Evolutionary conservation across 805 yeast genomes (phyloP), one percentile per base, ranked within the genome.

Genomic region (Candida alai): DNA sequence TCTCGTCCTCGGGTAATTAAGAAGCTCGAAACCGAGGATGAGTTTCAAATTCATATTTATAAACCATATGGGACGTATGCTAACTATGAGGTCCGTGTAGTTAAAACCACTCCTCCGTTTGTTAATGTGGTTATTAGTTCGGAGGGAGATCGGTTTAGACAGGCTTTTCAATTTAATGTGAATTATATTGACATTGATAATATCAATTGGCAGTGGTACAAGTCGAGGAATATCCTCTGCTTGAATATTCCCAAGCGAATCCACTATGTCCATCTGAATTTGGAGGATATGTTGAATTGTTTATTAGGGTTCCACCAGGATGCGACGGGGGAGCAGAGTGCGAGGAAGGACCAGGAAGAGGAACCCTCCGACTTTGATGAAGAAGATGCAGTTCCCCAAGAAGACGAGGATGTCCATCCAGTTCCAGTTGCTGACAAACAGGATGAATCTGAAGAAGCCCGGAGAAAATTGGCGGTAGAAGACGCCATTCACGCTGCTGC

Each of bases 201-300:
- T n/a, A 59, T 64, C 21, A 54, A 57, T 41, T 62, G 65, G 59
- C 58, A 61, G 36, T 53, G 56, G 47, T 54, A 42, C 37, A 41
- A 42, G 28, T 33, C 46, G 15, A 54, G 54, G 21, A 60, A 58
- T 30, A 53, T 58, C 10, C 57, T 63, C 44, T 60, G 58, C 7
- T 54, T 63, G 42, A 62, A 50, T 29, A 54, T 63, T 19, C 68
- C 68, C 8, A 63, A 63, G 49, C 51, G 58, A 46, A 34, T 44
- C 18, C 54, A 53, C 30, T 49, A 51, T 27, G 54, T 37, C 13
- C 41, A 37, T 37, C 23, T 22, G 14, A 26, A 24, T 20, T 26
- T 37, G 14, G 33, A 37, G 17, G 41, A 37, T 20, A 37, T 37
- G 18, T 26, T 37, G 13, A 37, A 30, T 28, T 37, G 41, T 28